These are phyloP conservation scores for Diospyros kaki DNA, from an alignment of 148 eudicot species.

Conservation along the genomic window DNA sequence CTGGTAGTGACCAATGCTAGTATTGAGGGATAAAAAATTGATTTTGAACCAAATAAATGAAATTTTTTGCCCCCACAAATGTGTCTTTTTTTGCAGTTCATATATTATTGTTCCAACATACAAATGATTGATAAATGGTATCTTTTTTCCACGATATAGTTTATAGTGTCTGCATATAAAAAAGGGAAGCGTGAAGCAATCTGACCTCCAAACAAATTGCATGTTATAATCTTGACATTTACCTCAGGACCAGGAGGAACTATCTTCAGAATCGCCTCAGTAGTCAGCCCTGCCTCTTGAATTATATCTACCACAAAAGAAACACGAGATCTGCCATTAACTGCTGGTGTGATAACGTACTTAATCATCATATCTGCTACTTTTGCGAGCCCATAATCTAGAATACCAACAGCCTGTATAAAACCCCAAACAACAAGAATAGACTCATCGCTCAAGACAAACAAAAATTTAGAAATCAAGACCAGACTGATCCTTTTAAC, in stretches of 20 bases:
- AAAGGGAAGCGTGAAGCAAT: not conserved
- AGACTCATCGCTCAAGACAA: not conserved
- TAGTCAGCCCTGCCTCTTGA: constrained; percentile 27
- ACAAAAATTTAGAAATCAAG: not conserved
- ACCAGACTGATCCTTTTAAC: constrained; percentile 3
- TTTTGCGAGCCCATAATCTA: constrained; percentile 83
- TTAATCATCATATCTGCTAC: constrained; percentile 79
- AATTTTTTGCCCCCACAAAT: not conserved
- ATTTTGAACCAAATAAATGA: not conserved
- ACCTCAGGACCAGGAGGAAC: constrained; percentile 52
- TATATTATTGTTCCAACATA: not conserved
- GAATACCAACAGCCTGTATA: constrained; percentile 65
- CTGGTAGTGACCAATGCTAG: not conserved
- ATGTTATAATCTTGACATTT: constrained; percentile 3
- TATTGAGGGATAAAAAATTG: no score
- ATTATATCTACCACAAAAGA: constrained; percentile 44
- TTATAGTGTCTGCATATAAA: constrained; percentile 1
- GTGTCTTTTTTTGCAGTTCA: not conserved
- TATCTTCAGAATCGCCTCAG: constrained; percentile 55
- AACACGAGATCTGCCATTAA: constrained; percentile 33
- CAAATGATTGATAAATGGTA: not conserved
- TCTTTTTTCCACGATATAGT: not conserved
- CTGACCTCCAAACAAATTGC: not conserved
- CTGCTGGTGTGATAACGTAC: constrained; percentile 57
- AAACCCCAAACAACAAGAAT: constrained; percentile 8